Percentiles rank a stretch among this genome's conserved stretches.
These are phyloP conservation scores for Vitis hybrid DNA, from an alignment of 177 flowering plant genomes.

Conservation along the genomic window DNA sequence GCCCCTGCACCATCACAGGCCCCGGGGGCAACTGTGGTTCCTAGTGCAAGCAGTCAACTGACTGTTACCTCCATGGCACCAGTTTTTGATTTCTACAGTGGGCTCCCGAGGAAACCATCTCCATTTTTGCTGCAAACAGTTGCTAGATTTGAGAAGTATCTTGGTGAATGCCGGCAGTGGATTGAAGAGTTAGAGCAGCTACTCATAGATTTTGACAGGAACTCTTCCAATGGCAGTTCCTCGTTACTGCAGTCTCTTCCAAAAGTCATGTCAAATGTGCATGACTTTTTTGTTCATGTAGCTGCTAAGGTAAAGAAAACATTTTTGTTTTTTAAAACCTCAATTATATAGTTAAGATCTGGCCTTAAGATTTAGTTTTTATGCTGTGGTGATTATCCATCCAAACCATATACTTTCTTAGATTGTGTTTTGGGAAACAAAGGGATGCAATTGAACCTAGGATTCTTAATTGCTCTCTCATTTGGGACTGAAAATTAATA, in stretches of 20 bases:
- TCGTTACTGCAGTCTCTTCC: conserved; percentile 87
- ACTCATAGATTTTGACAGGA: conserved; percentile 54
- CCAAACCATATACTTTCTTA: neutral
- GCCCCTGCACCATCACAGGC: conserved; percentile 51
- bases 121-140: conserved; percentile 81
- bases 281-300: conserved; percentile 93
- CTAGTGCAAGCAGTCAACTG: conserved; percentile 46
- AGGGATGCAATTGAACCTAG: no score
- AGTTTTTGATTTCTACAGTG: conserved; percentile 82
- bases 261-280: conserved; percentile 89
- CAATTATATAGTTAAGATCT: neutral
- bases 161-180: conserved; percentile 88
- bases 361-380: neutral
- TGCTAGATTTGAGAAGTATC: conserved; percentile 78
- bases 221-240: conserved; percentile 34
- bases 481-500: no score
- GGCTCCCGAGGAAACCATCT: conserved; percentile 88
- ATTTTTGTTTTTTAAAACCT: neutral
- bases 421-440: neutral
- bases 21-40: conserved; percentile 44
- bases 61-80: conserved; percentile 55
- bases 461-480: no score
- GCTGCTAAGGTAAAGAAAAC: conserved; percentile 80
- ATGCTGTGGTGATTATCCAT: neutral
- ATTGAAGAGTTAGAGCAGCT: conserved; percentile 94